phyloP scores from a whole-genome alignment of 2,329 filamentous ascomycete species.

The Epichloe baconii region DNA sequence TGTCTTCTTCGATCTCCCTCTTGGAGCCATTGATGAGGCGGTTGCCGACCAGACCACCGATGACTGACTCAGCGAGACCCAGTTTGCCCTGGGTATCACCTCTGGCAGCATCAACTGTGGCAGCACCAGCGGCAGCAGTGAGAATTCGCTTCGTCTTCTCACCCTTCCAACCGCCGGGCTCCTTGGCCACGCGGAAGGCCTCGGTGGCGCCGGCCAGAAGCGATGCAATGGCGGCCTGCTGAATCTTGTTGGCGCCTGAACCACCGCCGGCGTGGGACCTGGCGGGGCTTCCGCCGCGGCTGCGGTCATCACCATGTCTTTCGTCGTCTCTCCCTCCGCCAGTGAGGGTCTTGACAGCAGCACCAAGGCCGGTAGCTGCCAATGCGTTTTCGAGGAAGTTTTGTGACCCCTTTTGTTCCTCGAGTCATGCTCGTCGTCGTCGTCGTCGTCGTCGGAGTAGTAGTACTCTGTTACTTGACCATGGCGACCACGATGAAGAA shows the following conservation, averaged over 20 bases:
- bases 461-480: constrained; percentile 41
- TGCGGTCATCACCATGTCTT: constrained; percentile 27
- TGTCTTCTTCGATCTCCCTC: constrained; percentile 51
- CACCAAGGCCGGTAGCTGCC: constrained; percentile 47
- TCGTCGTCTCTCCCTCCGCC: constrained; percentile 31
- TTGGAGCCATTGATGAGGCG: constrained; percentile 70
- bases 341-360: constrained; percentile 45
- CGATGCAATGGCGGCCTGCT: constrained; percentile 84
- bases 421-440: constrained; percentile 24
- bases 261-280: constrained; percentile 30
- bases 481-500: constrained; percentile 40
- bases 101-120: constrained; percentile 69
- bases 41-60: constrained; percentile 79
- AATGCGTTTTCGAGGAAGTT: constrained; percentile 52
- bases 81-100: constrained; percentile 67
- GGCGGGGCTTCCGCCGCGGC: constrained; percentile 32
- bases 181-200: constrained; percentile 80
- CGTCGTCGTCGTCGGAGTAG: constrained; percentile 43
- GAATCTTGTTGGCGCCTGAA: constrained; percentile 43
- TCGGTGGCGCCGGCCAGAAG: constrained; percentile 82
- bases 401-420: constrained; percentile 48
- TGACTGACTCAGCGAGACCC: constrained; percentile 72
- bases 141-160: constrained; percentile 85
- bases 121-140: constrained; percentile 76
- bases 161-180: constrained; percentile 79